Conservation (phyloP, 805 yeast genomes). For the Myxozyma neglecta region DNA sequence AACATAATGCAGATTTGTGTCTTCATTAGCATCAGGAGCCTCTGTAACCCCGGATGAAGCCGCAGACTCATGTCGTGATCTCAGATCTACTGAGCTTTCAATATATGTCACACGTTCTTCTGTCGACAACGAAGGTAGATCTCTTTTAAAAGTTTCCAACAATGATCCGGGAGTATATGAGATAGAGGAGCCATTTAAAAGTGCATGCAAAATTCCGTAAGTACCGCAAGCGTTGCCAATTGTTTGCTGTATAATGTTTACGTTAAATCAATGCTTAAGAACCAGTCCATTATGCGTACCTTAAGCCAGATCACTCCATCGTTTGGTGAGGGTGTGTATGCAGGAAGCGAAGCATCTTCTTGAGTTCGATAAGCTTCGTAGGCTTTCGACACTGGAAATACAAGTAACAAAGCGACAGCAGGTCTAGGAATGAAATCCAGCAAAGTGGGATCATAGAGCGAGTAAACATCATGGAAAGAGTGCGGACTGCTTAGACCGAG, state of each 20-base stretch:
- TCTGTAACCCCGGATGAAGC: constrained; percentile 43
- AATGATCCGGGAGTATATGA: constrained; percentile 37
- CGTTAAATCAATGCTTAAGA: not conserved
- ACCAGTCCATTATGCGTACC: not conserved
- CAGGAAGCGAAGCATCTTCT: constrained; percentile 42
- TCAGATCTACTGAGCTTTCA: constrained; percentile 46
- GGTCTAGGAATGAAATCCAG: constrained; percentile 82
- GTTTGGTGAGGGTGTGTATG: constrained; percentile 22
- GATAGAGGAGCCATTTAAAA: constrained; percentile 43
- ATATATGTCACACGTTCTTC: constrained; percentile 48
- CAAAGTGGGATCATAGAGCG: constrained; percentile 80
- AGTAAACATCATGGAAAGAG: constrained; percentile 76
- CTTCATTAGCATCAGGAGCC: constrained; percentile 47
- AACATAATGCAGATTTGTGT: constrained; percentile 71
- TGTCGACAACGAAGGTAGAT: constrained; percentile 31
- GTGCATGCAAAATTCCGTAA: constrained; percentile 75
- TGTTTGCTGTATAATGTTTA: constrained; percentile 55
- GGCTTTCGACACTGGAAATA: constrained; percentile 72
- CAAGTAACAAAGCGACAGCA: constrained; percentile 65
- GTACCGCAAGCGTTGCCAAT: constrained; percentile 91
- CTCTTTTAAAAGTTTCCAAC: constrained; percentile 36
- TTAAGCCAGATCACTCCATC: constrained; percentile 61
- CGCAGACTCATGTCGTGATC: constrained; percentile 43
- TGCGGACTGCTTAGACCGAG: constrained; percentile 65
- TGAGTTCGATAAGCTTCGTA: constrained; percentile 55